Conservation (phyloP, 1,284 basidiomycete genomes). For the Coniferiporia sulphurascens region DNA sequence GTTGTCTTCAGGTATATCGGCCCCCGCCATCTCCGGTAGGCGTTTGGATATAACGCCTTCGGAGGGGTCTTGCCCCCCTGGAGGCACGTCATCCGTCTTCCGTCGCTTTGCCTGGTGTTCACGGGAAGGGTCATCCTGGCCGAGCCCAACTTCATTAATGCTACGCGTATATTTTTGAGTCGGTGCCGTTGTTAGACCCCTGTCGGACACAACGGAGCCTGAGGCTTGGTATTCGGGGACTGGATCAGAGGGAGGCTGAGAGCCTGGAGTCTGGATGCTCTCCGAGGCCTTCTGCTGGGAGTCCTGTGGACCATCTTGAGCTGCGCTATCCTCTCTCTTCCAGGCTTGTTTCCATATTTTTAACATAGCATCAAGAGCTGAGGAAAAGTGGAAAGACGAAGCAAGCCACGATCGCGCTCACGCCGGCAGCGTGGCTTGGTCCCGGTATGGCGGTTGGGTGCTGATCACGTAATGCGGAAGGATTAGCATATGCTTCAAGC, state of each 20-base stretch:
- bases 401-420: not conserved
- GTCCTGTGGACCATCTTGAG: constrained; percentile 26
- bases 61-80: not conserved
- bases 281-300: constrained; percentile 30
- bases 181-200: not conserved
- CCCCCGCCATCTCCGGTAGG: constrained; percentile 20
- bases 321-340: constrained; percentile 32
- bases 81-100: constrained; percentile 1
- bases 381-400: not conserved
- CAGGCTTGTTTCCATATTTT: constrained; percentile 51
- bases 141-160: constrained; percentile 1
- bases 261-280: constrained; percentile 25
- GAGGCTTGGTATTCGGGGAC: constrained; percentile 23
- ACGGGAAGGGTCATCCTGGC: not conserved
- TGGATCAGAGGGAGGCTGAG: constrained; percentile 26
- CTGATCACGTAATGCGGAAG: not conserved
- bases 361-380: constrained; percentile 35
- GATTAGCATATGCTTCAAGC: no score
- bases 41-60: constrained; percentile 17
- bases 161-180: not conserved
- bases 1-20: not conserved
- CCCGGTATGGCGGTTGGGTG: not conserved
- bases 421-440: not conserved
- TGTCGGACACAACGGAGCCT: constrained; percentile 21
- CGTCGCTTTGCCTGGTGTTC: constrained; percentile 14